These are phyloP conservation scores for Dryas octopetala DNA, from an alignment of 306 rosid genomes.

Conservation along the genomic window DNA sequence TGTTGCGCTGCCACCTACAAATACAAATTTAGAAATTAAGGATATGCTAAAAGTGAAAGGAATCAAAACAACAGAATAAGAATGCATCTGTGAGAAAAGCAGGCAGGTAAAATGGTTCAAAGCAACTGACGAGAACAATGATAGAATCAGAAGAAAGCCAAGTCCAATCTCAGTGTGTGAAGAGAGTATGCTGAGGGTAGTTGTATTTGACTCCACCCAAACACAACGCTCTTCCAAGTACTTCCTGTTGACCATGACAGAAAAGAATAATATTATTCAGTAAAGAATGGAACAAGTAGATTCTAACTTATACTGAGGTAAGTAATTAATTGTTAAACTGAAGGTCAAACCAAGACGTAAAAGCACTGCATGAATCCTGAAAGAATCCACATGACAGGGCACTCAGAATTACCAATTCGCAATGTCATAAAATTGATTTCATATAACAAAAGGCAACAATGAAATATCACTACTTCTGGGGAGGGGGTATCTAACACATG, in stretches of 20 bases:
- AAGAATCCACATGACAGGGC: not conserved
- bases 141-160: constrained; percentile 78
- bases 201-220: constrained; percentile 89
- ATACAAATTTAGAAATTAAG: constrained; percentile 10
- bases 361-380: not conserved
- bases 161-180: constrained; percentile 92
- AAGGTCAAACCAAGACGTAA: not conserved
- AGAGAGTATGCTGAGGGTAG: constrained; percentile 81
- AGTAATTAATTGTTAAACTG: not conserved
- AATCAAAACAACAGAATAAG: constrained; percentile 8
- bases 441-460: not conserved
- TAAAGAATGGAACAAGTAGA: not conserved
- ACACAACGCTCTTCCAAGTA: constrained; percentile 89
- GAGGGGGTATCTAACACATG: not conserved
- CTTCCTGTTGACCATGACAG: constrained; percentile 52
- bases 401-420: not conserved
- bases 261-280: not conserved
- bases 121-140: constrained; percentile 82
- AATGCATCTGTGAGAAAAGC: not conserved
- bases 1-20: constrained; percentile 90
- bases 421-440: not conserved
- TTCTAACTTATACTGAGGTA: not conserved
- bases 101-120: not conserved
- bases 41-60: constrained; percentile 13
- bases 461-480: not conserved